Evolutionary conservation across 116 monocot species (phyloP), one percentile per base, ranked within the genome.

Genomic region (Zostera marina): DNA sequence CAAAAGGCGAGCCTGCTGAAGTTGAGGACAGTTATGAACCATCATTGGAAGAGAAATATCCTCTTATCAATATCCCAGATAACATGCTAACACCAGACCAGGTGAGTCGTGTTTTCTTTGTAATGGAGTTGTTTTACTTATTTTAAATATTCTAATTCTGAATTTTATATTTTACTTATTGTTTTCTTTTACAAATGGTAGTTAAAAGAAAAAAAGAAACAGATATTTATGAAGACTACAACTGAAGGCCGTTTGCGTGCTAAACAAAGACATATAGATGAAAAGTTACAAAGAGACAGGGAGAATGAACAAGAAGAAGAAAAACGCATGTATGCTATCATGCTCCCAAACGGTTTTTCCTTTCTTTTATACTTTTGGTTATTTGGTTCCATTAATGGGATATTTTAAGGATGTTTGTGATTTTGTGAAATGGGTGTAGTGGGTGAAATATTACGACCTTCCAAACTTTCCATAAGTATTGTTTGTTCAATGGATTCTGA

Each of bases 251-350:
- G 82, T 32, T 63, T 75, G 62, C 81, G 82, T 63, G 89, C 96
- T 24, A 96, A 82, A 60, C 85, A 89, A 65, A 89, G 76, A 65
- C 72, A 68, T 41, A 61, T 66, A 54, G 89, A 96, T 63, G 96
- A 96, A 65, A 89, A 81, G 70, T 59, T 82, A 49, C 54, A 72
- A 49, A 63, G 67, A 58, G 96, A 96, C 64, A 79, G 61, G 54
- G 85, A 81, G 62, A 83, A 74, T 68, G 88, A 87, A 60, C 64
- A 71, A 59, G 96, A 96, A 20, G 96, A 96, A 85, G 80, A 85
- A 73, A 82, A 72, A 47, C 75, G 89, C 49, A 45, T 79, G 96
- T 96, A 89, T 48, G 82, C 32, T 77, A 39, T 41, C 59, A 39
- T 64, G 13, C 13, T 19, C 11, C 25, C 11, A 13, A 47, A 47